Conservation (phyloP, 179 eudicot genomes). For the Beta macrorhiza region DNA sequence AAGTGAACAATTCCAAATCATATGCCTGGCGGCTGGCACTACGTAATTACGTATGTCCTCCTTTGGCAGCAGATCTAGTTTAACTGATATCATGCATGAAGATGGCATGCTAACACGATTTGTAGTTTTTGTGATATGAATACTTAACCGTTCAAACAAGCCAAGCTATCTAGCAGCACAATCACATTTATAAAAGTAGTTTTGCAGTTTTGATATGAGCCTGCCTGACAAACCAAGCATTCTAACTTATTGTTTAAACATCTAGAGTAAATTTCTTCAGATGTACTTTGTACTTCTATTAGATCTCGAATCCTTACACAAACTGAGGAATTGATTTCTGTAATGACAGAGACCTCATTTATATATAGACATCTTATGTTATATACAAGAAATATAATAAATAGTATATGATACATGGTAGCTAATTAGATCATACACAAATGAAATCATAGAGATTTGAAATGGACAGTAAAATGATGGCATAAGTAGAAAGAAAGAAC, state of each 20-base stretch:
- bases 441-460: not conserved
- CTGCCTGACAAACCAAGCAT: not conserved
- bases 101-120: not conserved
- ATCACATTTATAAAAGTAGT: conserved; percentile 10
- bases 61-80: not conserved
- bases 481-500: not conserved
- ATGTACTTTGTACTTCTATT: not conserved
- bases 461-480: not conserved
- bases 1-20: not conserved
- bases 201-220: not conserved
- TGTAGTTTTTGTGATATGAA: not conserved
- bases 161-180: not conserved
- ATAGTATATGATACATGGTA: too few species aligned
- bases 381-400: not conserved
- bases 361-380: not conserved
- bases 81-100: not conserved
- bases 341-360: not conserved
- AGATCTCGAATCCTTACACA: not conserved
- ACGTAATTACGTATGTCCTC: not conserved
- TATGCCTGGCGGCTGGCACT: not conserved
- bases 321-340: not conserved
- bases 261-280: not conserved
- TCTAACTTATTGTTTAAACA: not conserved
- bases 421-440: not conserved
- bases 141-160: not conserved